A percentile compares a stretch with the other conserved stretches of the same genome.
Evolutionary conservation across 495 filamentous ascomycete species (phyloP).

Genomic region (Penicillium malachiteum): DNA sequence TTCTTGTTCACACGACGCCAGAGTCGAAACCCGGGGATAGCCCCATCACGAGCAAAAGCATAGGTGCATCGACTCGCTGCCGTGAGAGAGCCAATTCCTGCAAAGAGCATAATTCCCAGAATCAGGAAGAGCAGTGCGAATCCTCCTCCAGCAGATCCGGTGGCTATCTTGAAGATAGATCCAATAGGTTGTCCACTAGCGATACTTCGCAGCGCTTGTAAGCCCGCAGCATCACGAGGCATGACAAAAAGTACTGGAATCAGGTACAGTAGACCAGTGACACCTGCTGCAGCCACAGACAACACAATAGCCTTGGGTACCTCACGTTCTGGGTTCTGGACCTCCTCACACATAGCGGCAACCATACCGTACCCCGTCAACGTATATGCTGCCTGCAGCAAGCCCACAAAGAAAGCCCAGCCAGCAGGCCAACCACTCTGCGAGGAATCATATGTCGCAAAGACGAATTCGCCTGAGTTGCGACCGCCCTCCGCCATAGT

Average conservation of each 20-base stretch:
- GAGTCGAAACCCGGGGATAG: slow-evolving; percentile 65
- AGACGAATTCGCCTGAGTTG: slow-evolving; percentile 55
- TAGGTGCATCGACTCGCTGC: slow-evolving; percentile 75
- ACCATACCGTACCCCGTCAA: slow-evolving; percentile 60
- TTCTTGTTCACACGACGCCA: slow-evolving; percentile 59
- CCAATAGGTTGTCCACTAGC: slow-evolving; percentile 55
- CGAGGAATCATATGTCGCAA: slow-evolving; percentile 59
- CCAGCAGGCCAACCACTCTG: slow-evolving; percentile 60
- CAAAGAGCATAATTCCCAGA: slow-evolving; percentile 72
- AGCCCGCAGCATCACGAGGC: slow-evolving; percentile 38
- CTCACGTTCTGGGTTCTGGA: slow-evolving; percentile 64
- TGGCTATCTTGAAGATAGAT: slow-evolving; percentile 34
- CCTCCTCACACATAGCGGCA: slow-evolving; percentile 64
- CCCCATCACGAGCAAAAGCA: slow-evolving; percentile 66
- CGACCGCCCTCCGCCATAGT: slow-evolving; percentile 55
- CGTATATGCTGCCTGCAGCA: slow-evolving; percentile 60
- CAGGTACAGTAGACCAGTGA: slow-evolving; percentile 69
- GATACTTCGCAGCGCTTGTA: slow-evolving; percentile 52
- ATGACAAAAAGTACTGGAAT: slow-evolving; percentile 65
- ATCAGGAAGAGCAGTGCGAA: slow-evolving; percentile 73
- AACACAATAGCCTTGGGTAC: slow-evolving; percentile 71
- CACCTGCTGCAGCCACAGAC: slow-evolving; percentile 65
- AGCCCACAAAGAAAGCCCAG: slow-evolving; percentile 61
- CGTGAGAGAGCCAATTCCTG: slow-evolving; percentile 67
- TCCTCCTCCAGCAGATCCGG: slow-evolving; percentile 52